Evolutionary conservation across 2,329 filamentous ascomycete genomes (phyloP), one percentile per base, ranked within the genome.

Genomic region (Fusarium phyllophilum): DNA sequence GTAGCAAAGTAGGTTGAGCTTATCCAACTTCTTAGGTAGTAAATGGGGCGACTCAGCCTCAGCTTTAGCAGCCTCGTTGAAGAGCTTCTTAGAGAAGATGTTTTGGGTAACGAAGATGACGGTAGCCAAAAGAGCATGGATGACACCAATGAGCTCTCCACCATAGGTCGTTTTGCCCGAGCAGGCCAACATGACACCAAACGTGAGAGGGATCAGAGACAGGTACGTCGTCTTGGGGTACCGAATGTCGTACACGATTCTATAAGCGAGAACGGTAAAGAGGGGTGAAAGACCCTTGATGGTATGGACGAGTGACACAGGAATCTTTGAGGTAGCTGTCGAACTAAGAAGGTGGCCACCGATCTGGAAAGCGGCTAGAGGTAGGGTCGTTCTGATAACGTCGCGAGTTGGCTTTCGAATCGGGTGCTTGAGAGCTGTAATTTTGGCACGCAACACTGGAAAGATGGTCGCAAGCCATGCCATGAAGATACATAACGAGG

Each of bases 21-120:
- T 99, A 84, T 99, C 96, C 24, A 98, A 89, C 83, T 97, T 98
- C 70, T 91, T 91, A 48, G 90, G 89, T 62, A 89, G 88, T 18
- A 87, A 83, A 2, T 88, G 87, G 12, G 86, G 82, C 2, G 89
- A 89, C 61, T 97, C 94, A 13, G 91, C 90, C 83, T 98, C 96
- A 5, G 94, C 93, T 66, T 91, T 91, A 12, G 94, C 92, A 12
- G 94, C 94, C 80, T 98, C 95, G 82, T 98, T 99, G 86, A 99
- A 99, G 15, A 99, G 90, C 75, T 94, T 94, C 84, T 99, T 99
- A 26, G 96, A 98, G 75, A 98, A 97, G 65, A 99, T 99, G 80
- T 99, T 99, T 81, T 99, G 96, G 0, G 95, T 96, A 41, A 99
- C 96, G 80, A 99, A 99, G 74, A 98, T 93, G 63, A 98, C 86